phyloP scores from a whole-genome alignment of 192 early-diverging fungal genomes.

The Coemansia sp. region DNA sequence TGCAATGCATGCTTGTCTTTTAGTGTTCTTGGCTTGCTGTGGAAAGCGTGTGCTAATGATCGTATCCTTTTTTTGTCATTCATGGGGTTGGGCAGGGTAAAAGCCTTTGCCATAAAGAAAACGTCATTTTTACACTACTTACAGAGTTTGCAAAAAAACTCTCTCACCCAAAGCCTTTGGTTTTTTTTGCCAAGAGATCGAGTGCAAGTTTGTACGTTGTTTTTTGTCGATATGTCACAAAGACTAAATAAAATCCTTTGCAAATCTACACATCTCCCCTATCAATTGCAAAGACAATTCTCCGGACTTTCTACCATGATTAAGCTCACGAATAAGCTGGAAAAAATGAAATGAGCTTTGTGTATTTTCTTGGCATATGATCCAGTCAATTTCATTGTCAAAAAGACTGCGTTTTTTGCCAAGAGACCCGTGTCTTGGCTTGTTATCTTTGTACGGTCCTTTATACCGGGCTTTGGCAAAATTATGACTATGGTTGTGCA shows the following conservation, averaged over 20 bases:
- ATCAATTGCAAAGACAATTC: too few species aligned
- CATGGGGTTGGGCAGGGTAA: too few species aligned
- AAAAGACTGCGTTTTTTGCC: neutral
- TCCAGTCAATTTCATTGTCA: neutral
- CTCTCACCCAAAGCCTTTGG: too few species aligned
- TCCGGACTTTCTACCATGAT: too few species aligned
- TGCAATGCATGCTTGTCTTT: neutral
- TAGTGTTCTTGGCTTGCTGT: neutral
- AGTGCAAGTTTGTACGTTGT: too few species aligned
- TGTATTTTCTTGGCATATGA: neutral
- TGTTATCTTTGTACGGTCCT: neutral
- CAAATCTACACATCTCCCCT: too few species aligned
- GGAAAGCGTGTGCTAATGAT: too few species aligned
- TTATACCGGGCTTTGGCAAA: neutral
- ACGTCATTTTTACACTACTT: neutral
- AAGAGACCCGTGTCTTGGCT: neutral
- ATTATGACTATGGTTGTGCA: neutral
- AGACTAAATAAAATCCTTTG: neutral
- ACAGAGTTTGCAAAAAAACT: too few species aligned
- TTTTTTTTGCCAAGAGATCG: neutral
- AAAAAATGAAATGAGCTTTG: too few species aligned
- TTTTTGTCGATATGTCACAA: neutral
- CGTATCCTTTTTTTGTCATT: too few species aligned
- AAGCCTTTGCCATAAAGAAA: neutral
- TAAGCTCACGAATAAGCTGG: too few species aligned